A percentile compares a stretch with the other conserved stretches of the same genome.
phyloP scores from a whole-genome alignment of 2,329 filamentous ascomycete species.

The Gnomoniopsis smithogilvyi region DNA sequence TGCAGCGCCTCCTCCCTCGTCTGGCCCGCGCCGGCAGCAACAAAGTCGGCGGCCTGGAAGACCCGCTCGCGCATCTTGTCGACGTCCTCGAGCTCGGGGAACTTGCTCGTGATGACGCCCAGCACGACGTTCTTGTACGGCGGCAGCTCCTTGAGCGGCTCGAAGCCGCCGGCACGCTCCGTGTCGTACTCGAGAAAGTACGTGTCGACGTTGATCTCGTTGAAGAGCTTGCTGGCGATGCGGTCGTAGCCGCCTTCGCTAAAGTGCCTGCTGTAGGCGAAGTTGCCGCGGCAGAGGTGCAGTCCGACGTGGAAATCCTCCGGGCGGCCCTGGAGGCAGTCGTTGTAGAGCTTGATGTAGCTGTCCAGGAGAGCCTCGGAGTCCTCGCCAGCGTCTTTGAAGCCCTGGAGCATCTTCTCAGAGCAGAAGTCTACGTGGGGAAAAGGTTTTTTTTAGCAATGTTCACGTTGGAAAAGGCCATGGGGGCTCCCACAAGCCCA shows the following conservation, averaged over 20 bases:
- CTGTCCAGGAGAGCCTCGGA: constrained; percentile 64
- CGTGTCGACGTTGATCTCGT: constrained; percentile 44
- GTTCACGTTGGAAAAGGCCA: too few species aligned
- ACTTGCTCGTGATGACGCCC: constrained; percentile 60
- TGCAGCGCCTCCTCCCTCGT: constrained; percentile 61
- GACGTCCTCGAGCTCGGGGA: constrained; percentile 53
- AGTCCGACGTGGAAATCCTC: constrained; percentile 68
- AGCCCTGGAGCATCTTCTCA: constrained; percentile 61
- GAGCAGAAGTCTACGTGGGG: constrained; percentile 58
- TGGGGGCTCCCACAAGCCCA: not conserved
- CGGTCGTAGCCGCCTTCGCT: constrained; percentile 62
- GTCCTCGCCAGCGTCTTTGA: constrained; percentile 53
- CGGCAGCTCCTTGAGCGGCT: constrained; percentile 58
- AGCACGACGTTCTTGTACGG: constrained; percentile 59
- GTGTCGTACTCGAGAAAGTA: constrained; percentile 56
- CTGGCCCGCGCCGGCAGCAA: constrained; percentile 62
- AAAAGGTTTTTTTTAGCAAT: not conserved
- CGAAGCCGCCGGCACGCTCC: constrained; percentile 56
- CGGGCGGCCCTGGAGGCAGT: constrained; percentile 59
- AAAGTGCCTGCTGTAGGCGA: constrained; percentile 60
- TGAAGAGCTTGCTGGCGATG: constrained; percentile 59
- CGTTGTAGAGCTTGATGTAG: constrained; percentile 73
- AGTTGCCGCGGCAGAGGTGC: constrained; percentile 63
- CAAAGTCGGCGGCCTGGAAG: constrained; percentile 58
- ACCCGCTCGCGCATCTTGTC: constrained; percentile 53